Base-by-base conservation (phyloP, 23 red algal genomes). In the Gracilaria caudata region DNA sequence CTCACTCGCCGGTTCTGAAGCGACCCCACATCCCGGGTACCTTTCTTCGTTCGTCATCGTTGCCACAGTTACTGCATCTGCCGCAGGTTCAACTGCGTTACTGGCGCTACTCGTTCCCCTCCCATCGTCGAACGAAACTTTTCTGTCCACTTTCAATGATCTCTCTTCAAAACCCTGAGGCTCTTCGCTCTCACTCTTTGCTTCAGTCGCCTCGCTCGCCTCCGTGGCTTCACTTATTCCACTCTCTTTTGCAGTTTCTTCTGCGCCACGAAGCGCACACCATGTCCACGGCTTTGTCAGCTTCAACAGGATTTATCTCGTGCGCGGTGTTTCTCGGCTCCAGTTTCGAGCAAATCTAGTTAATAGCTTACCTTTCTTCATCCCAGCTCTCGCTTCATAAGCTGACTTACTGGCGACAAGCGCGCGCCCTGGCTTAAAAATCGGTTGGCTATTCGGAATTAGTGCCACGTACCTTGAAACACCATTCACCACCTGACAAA, bases 401-500 rank as follows among this genome's bases (percentile, higher is more conserved):
- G 37, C 39, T 40, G 70, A 43, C 43, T 47, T 45, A 21, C 40
- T 75, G 39, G n/a, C 39, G 0, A 75, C 70, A 5, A 75, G 70
- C 10, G 70, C 70, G 12, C 82, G 61, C 19, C 82, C 82, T 12
- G 82, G 82, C 33, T 26, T 55, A 30, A 86, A 73, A 73, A 86
- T 57, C 61, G 41, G 63, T 23, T 86, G 61, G 33, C 49, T 51
- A 25, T 45, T 47, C 2, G 82, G 82, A 36, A 86, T 68, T 56
- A 86, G 64, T 73, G 82, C 64, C 32, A 86, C 82, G 41, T 86
- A 86, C 37, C 44, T 86, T 36, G 61, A 72, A 68, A 86, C 34
- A 17, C 32, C 49, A n/a, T 32, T 40, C 23, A 68, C 35, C 38
- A 51, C 44, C 16, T 86, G 82, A 32, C 82, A 86, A 29, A 86